phyloP scores from a whole-genome alignment of 768 basidiomycete species.

The Sporobolomyces pararoseus region DNA sequence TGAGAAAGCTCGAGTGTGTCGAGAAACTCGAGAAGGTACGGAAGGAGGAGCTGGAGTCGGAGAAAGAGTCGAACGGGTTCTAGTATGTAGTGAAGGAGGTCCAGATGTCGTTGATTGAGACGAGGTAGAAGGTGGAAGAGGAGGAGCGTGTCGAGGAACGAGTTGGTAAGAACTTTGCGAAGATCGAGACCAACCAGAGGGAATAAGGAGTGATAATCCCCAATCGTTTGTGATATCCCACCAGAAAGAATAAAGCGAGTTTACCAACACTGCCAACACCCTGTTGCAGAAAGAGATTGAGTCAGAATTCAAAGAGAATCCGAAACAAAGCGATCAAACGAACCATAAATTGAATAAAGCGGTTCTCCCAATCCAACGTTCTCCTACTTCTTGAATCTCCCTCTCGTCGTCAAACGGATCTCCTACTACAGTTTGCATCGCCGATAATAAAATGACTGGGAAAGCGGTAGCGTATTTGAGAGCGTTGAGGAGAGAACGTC shows the following conservation, averaged over 20 bases:
- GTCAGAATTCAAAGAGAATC: neutral
- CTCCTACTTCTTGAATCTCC: neutral
- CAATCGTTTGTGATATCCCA: conserved; percentile 99
- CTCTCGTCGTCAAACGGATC: conserved; percentile 35
- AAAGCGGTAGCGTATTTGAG: conserved; percentile 95
- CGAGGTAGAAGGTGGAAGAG: neutral
- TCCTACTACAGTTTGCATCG: conserved; percentile 61
- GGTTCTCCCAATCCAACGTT: conserved; percentile 34
- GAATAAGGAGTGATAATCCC: conserved; percentile 74
- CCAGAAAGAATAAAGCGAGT: conserved; percentile 95
- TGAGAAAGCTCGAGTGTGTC: conserved; percentile 33
- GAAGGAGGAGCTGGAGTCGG: neutral
- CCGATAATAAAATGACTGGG: conserved; percentile 90
- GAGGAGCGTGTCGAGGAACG: conserved; percentile 8
- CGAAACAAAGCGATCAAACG: neutral
- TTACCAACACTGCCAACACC: conserved; percentile 76
- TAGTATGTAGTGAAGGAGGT: conserved; percentile 4
- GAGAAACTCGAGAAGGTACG: neutral
- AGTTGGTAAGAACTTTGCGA: conserved; percentile 5
- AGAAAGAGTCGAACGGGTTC: conserved; percentile 1
- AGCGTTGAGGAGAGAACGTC: conserved; percentile 79
- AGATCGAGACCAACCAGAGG: conserved; percentile 46
- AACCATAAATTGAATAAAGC: conserved; percentile 43
- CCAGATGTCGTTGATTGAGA: neutral
- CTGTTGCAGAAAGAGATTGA: conserved; percentile 51